Percentiles rank a stretch among this genome's conserved stretches.
phyloP scores from a whole-genome alignment of 805 yeast genomes.

The Cephaloascus fragrans region DNA sequence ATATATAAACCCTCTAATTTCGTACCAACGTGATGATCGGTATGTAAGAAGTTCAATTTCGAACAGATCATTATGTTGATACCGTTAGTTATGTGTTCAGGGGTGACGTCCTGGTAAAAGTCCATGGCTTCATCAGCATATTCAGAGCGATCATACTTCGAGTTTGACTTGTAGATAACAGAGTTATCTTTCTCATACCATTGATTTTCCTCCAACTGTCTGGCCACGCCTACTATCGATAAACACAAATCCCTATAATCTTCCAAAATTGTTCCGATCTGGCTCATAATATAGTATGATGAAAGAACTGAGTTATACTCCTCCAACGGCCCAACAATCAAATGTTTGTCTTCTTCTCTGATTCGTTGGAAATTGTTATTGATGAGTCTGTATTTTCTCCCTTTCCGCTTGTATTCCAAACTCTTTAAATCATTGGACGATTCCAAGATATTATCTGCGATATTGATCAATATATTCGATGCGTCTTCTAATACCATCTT shows the following conservation, averaged over 20 bases:
- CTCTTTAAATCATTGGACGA: conserved; percentile 17
- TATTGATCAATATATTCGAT: conserved; percentile 7
- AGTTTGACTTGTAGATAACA: conserved; percentile 23
- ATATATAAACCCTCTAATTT: conserved; percentile 35
- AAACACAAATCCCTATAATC: conserved; percentile 32
- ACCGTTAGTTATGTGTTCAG: conserved; percentile 30
- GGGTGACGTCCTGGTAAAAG: conserved; percentile 16
- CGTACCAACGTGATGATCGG: conserved; percentile 47
- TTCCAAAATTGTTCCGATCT: conserved; percentile 25
- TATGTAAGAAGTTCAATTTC: conserved; percentile 42
- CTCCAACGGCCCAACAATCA: conserved; percentile 26
- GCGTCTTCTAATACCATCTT: neutral
- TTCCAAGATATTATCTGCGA: conserved; percentile 14
- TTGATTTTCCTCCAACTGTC: conserved; percentile 33
- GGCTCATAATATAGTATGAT: conserved; percentile 30
- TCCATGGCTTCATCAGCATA: conserved; percentile 21
- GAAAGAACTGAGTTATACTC: conserved; percentile 27
- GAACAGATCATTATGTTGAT: conserved; percentile 31
- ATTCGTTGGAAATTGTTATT: conserved; percentile 38
- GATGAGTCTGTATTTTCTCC: conserved; percentile 38
- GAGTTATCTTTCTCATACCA: conserved; percentile 42
- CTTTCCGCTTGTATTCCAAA: conserved; percentile 29
- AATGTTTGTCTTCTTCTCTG: conserved; percentile 37
- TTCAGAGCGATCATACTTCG: conserved; percentile 19
- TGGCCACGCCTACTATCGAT: conserved; percentile 37